Evolutionary conservation across 805 yeast genomes (phyloP).

Genomic region (Ogataea kodamae): DNA sequence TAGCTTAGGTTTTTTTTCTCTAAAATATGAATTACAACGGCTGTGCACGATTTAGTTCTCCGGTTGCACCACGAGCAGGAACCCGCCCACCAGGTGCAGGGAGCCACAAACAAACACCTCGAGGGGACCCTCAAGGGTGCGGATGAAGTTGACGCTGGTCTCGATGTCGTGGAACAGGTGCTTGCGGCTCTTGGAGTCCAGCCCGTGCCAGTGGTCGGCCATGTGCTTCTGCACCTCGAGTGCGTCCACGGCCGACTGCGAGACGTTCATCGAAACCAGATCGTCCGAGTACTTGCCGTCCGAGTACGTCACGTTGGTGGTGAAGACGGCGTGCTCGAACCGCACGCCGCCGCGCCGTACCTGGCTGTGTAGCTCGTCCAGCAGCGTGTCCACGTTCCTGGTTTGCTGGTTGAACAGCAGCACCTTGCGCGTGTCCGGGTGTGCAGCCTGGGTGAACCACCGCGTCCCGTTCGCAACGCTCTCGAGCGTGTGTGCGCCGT

Average conservation of each 20-base stretch:
- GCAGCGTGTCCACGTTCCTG: conserved; percentile 71
- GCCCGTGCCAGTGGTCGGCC: conserved; percentile 62
- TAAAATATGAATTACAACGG: no score
- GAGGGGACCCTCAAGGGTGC: conserved; percentile 43
- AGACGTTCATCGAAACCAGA: conserved; percentile 79
- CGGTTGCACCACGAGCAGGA: conserved; percentile 75
- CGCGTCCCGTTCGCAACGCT: conserved; percentile 75
- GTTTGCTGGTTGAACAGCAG: conserved; percentile 92
- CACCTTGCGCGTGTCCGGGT: conserved; percentile 36
- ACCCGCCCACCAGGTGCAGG: conserved; percentile 90
- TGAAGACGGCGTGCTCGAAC: conserved; percentile 78
- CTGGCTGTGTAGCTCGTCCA: conserved; percentile 47
- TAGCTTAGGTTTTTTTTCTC: conserved; percentile 5
- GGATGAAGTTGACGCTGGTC: conserved; percentile 56
- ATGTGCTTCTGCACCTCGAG: conserved; percentile 75
- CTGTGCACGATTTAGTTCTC: conserved; percentile 12
- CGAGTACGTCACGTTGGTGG: conserved; percentile 91
- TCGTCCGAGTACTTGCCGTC: conserved; percentile 77
- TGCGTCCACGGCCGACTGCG: conserved; percentile 73
- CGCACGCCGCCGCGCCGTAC: conserved; percentile 36
- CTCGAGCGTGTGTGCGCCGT: conserved; percentile 95
- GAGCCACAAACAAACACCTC: conserved; percentile 94
- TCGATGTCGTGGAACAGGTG: conserved; percentile 73
- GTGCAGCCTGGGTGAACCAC: conserved; percentile 61
- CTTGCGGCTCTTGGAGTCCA: conserved; percentile 42